A percentile compares a stretch with the other conserved stretches of the same genome.
These are phyloP conservation scores for Hanseniaspora guilliermondii DNA, from an alignment of 805 yeast genomes.

Conservation along the genomic window DNA sequence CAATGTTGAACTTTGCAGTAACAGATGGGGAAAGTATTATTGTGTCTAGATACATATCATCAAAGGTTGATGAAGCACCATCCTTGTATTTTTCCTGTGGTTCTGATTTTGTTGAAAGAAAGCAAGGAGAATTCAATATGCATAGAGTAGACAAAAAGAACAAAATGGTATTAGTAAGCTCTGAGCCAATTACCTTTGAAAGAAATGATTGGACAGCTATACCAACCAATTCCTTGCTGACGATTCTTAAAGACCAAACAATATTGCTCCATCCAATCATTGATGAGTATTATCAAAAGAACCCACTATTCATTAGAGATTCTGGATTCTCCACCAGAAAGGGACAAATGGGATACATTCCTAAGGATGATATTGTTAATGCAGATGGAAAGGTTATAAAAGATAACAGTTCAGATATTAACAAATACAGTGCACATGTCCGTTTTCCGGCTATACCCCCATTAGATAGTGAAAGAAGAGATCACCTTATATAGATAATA, in stretches of 20 bases:
- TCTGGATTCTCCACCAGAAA: slow-evolving; percentile 75
- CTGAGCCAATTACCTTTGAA: slow-evolving; percentile 93
- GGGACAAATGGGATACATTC: slow-evolving; percentile 89
- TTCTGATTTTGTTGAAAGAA: slow-evolving; percentile 75
- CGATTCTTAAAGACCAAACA: slow-evolving; percentile 64
- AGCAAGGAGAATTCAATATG: slow-evolving; percentile 87
- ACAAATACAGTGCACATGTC: slow-evolving; percentile 21
- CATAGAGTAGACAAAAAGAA: slow-evolving; percentile 86
- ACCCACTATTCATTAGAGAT: slow-evolving; percentile 56
- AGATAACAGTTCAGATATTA: not conserved
- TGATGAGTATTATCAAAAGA: slow-evolving; percentile 76
- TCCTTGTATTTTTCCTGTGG: slow-evolving; percentile 92
- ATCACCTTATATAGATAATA: slow-evolving; percentile 1
- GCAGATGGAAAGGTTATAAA: not conserved
- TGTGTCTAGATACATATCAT: slow-evolving; percentile 77
- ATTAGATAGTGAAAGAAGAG: slow-evolving; percentile 61
- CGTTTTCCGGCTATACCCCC: slow-evolving; percentile 46
- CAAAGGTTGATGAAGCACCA: slow-evolving; percentile 89
- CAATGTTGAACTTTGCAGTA: slow-evolving; percentile 82
- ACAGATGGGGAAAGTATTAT: slow-evolving; percentile 85
- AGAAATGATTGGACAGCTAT: slow-evolving; percentile 96
- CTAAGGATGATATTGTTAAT: slow-evolving; percentile 26
- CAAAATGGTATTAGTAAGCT: slow-evolving; percentile 90
- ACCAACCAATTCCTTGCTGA: slow-evolving; percentile 78
- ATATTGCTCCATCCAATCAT: slow-evolving; percentile 80